These are phyloP conservation scores for Afroboletus lepidellus DNA, from an alignment of 1,284 basidiomycete genomes.

Conservation along the genomic window DNA sequence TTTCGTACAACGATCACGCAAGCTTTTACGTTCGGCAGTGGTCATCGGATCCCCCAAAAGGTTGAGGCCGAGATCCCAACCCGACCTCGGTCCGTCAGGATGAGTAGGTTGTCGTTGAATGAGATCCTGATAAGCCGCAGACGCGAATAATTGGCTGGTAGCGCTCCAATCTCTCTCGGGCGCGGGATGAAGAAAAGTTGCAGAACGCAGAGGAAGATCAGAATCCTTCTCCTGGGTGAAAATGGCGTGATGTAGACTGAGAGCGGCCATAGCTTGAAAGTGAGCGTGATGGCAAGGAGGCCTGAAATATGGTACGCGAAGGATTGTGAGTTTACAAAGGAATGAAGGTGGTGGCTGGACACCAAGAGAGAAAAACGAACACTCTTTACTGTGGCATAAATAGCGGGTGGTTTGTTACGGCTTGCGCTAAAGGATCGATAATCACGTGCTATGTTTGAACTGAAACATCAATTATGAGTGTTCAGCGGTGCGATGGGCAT, in stretches of 20 bases:
- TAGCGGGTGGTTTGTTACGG: conserved; percentile 5
- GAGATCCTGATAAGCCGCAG: conserved; percentile 47
- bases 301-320: conserved; percentile 11
- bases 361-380: conserved; percentile 17
- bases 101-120: conserved; percentile 46
- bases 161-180: conserved; percentile 48
- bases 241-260: conserved; percentile 56
- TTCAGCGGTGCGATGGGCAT: not conserved
- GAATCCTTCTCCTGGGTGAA: conserved; percentile 40
- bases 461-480: conserved; percentile 9
- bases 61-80: conserved; percentile 39
- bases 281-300: conserved; percentile 12
- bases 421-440: conserved; percentile 9
- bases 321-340: conserved; percentile 15
- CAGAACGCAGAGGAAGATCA: conserved; percentile 45
- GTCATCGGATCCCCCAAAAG: conserved; percentile 44
- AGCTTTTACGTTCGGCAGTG: conserved; percentile 39
- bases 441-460: conserved; percentile 5
- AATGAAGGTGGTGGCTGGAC: conserved; percentile 4
- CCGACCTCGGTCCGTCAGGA: conserved; percentile 35
- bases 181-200: conserved; percentile 46
- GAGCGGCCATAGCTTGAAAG: conserved; percentile 45
- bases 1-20: conserved; percentile 37
- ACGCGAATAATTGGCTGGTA: conserved; percentile 44
- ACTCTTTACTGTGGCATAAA: conserved; percentile 18